Evolutionary conservation across 352 stramenopile genomes (phyloP).

Genomic region (Peronosclerospora sorghi): DNA sequence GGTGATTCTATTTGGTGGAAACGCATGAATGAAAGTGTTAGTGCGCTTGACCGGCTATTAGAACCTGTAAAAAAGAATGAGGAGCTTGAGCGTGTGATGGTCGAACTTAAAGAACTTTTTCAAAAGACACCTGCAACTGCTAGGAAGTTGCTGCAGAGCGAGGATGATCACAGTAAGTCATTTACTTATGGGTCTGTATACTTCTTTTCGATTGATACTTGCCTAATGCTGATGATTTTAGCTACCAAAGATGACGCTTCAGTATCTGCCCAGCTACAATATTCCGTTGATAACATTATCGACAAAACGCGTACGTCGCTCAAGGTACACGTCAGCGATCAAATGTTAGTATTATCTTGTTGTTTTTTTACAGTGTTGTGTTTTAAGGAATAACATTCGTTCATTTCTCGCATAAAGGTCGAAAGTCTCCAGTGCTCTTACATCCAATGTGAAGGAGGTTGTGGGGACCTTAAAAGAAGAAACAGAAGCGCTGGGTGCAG

Average conservation of each 20-base stretch:
- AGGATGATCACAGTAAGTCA: slow-evolving; percentile 7
- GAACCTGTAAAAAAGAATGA: slow-evolving; percentile 40
- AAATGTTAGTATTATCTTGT: slow-evolving; percentile 31
- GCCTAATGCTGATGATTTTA: neutral
- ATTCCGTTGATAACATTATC: slow-evolving; percentile 45
- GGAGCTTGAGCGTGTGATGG: slow-evolving; percentile 41
- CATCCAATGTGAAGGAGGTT: slow-evolving; percentile 40
- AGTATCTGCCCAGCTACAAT: slow-evolving; percentile 20
- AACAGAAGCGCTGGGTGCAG: slow-evolving; percentile 28
- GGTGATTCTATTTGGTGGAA: slow-evolving; percentile 47
- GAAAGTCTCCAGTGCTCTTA: slow-evolving; percentile 44
- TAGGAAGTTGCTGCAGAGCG: slow-evolving; percentile 5
- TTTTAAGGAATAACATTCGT: neutral
- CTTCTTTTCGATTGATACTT: neutral
- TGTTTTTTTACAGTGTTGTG: neutral
- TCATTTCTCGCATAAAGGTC: slow-evolving; percentile 14
- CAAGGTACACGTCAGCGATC: slow-evolving; percentile 34
- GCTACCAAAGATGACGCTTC: slow-evolving; percentile 1
- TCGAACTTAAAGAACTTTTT: slow-evolving; percentile 40
- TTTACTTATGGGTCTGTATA: neutral
- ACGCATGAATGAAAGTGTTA: slow-evolving; percentile 37
- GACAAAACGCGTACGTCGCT: slow-evolving; percentile 31
- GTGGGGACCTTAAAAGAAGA: slow-evolving; percentile 51
- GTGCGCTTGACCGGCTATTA: slow-evolving; percentile 36
- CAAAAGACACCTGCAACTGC: slow-evolving; percentile 14